These are phyloP conservation scores for Allomyces macrogynus DNA, from an alignment of 192 early-diverging fungal species.

Conservation along the genomic window DNA sequence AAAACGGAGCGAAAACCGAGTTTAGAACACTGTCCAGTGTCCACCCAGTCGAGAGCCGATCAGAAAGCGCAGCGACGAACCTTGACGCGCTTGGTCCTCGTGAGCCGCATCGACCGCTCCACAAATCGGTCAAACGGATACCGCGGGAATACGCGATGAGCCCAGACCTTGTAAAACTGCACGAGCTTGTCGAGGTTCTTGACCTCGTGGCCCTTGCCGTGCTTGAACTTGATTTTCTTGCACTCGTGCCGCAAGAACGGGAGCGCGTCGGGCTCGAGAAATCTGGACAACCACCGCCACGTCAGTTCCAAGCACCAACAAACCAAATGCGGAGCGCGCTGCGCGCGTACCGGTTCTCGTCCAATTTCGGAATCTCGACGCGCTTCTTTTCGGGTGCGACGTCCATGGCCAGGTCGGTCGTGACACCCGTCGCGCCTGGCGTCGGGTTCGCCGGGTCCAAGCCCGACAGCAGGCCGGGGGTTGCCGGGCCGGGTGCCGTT, in stretches of 20 bases:
- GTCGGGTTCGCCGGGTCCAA: not conserved
- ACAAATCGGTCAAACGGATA: not conserved
- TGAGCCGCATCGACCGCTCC: not conserved
- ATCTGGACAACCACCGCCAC: not conserved
- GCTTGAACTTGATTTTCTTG: constrained; percentile 1
- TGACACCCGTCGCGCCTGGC: not conserved
- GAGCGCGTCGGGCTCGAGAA: not conserved
- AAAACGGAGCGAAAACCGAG: not conserved
- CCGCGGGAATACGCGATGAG: not conserved
- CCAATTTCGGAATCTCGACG: not conserved
- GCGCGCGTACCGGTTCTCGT: not conserved
- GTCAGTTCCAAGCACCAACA: not conserved
- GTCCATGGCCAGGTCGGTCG: not conserved
- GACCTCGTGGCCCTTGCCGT: not conserved
- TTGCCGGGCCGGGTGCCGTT: no score
- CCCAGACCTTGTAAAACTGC: not conserved
- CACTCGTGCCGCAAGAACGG: not conserved
- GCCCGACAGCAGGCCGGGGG: not conserved
- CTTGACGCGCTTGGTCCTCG: not conserved
- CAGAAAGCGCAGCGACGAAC: not conserved
- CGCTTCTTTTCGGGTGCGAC: no score
- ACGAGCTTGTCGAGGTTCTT: not conserved
- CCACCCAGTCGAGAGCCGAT: no score
- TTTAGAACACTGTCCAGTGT: not conserved
- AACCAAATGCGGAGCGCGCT: not conserved